Evolutionary conservation across 75 land plant genomes (phyloP).

Genomic region (Picea sitchensis): DNA sequence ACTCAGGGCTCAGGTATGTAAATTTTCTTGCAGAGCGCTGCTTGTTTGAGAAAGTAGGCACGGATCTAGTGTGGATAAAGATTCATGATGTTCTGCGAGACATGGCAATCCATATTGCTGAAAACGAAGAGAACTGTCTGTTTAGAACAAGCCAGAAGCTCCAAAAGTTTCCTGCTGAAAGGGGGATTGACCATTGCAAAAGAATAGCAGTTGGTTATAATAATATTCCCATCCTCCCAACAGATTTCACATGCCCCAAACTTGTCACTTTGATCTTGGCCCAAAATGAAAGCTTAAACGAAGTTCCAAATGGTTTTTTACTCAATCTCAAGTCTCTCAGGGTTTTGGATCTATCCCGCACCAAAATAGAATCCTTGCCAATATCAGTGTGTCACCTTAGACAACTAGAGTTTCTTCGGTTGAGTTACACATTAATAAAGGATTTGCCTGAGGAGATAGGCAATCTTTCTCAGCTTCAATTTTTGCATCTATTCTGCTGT

Average conservation of each 20-base stretch:
- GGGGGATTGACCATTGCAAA: not conserved
- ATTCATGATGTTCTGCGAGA: not conserved
- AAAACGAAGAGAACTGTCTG: not conserved
- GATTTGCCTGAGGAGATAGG: not conserved
- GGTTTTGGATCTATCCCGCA: slow-evolving; percentile 1
- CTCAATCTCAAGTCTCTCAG: not conserved
- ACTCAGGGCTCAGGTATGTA: not conserved
- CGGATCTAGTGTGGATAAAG: not conserved
- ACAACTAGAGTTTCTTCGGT: not conserved
- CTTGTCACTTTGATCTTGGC: not conserved
- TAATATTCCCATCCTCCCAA: not conserved
- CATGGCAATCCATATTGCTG: not conserved
- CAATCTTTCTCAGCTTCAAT: not conserved
- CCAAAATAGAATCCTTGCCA: slow-evolving; percentile 3
- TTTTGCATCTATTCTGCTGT: not conserved
- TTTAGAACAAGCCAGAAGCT: no score
- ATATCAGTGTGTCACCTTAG: not conserved
- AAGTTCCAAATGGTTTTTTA: not conserved
- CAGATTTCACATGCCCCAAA: not conserved
- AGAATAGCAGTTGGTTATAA: not conserved
- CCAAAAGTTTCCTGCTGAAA: not conserved
- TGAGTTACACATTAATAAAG: not conserved
- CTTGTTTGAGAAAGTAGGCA: not conserved
- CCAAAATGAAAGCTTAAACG: not conserved
- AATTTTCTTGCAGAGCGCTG: not conserved